Conservation (phyloP, 768 basidiomycete species). For the Amanita thiersii region DNA sequence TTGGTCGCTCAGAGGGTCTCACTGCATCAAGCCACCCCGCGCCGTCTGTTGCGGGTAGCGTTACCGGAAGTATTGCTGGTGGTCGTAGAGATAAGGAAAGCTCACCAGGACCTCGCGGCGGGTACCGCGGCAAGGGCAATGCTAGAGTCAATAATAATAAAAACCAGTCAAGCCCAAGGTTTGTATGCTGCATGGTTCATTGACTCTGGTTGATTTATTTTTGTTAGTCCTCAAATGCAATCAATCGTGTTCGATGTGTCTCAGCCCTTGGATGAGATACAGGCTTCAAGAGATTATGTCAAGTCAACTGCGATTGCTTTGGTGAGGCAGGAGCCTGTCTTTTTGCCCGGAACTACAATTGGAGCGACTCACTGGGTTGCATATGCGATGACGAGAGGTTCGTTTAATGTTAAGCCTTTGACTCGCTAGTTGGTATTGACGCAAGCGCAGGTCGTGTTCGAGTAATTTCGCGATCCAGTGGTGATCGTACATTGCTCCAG, state of each 20-base stretch:
- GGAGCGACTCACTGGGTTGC: constrained; percentile 91
- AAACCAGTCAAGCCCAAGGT: constrained; percentile 52
- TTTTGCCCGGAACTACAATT: constrained; percentile 81
- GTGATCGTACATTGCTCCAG: constrained; percentile 81
- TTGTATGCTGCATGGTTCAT: constrained; percentile 12
- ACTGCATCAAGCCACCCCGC: not conserved
- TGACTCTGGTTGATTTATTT: constrained; percentile 7
- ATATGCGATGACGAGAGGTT: constrained; percentile 85
- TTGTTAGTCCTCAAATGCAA: constrained; percentile 50
- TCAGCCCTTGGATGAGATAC: constrained; percentile 63
- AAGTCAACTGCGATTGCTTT: constrained; percentile 89
- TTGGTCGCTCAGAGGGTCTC: constrained; percentile 39
- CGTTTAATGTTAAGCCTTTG: not conserved
- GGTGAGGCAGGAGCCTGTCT: constrained; percentile 78
- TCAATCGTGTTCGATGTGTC: constrained; percentile 71
- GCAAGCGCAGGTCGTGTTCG: constrained; percentile 77
- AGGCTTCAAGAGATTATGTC: constrained; percentile 67
- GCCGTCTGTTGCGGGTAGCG: constrained; percentile 13
- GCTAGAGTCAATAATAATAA: constrained; percentile 29
- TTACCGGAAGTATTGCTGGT: constrained; percentile 10
- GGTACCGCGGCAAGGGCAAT: constrained; percentile 26
- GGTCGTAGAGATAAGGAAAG: constrained; percentile 60
- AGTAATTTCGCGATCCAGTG: constrained; percentile 82
- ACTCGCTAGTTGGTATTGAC: no score
- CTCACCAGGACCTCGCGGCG: constrained; percentile 55